phyloP scores from a whole-genome alignment of 805 yeast genomes.

The Maudiozyma saulgeensis region DNA sequence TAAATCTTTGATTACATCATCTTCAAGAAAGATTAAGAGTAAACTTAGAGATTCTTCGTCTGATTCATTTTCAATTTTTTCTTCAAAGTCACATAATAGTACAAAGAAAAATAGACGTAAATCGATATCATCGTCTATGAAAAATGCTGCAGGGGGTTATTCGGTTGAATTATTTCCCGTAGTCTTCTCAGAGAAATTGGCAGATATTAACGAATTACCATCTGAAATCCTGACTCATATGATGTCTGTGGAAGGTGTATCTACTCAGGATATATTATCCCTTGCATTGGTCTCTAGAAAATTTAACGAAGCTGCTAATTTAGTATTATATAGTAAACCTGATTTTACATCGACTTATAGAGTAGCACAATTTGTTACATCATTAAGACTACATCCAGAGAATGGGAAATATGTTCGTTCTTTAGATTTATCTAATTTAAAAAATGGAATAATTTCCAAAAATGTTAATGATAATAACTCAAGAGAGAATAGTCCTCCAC shows the following conservation, averaged over 20 bases:
- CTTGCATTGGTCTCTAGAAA: constrained; percentile 43
- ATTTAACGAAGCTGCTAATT: constrained; percentile 44
- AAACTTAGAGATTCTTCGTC: constrained; percentile 24
- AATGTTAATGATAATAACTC: background rate
- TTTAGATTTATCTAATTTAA: constrained; percentile 48
- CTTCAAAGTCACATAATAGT: constrained; percentile 15
- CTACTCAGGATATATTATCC: background rate
- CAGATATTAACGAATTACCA: constrained; percentile 26
- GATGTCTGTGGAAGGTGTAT: constrained; percentile 1
- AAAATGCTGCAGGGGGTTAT: background rate
- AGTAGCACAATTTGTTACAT: constrained; percentile 68
- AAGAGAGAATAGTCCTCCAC: background rate
- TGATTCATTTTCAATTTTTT: constrained; percentile 25
- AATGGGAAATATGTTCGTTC: constrained; percentile 48
- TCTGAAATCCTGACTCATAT: constrained; percentile 25
- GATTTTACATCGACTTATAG: constrained; percentile 62
- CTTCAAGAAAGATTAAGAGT: constrained; percentile 24
- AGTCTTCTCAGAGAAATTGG: constrained; percentile 7
- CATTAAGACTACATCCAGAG: constrained; percentile 45
- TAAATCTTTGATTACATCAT: constrained; percentile 16
- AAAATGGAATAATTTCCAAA: constrained; percentile 30
- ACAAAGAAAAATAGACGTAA: background rate
- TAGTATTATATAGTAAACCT: constrained; percentile 46
- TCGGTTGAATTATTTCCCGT: background rate
- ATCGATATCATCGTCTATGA: background rate